A percentile compares a stretch with the other conserved stretches of the same genome.
These are phyloP conservation scores for Lepidium sativum DNA, from an alignment of 345 rosid species.

Conservation along the genomic window DNA sequence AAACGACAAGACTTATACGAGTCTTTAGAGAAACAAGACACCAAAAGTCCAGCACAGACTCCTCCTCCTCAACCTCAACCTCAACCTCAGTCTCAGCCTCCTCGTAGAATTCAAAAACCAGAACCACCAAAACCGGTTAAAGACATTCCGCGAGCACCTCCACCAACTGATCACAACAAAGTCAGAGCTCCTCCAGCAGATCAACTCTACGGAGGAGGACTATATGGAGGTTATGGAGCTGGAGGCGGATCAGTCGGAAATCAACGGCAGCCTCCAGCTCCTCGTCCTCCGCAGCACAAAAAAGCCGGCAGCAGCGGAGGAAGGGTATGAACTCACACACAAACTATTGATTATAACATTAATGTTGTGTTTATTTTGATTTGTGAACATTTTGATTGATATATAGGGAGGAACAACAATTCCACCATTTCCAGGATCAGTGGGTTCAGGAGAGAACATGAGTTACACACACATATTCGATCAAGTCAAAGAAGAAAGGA, in stretches of 20 bases:
- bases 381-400: not conserved
- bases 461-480: conserved; percentile 30
- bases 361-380: not conserved
- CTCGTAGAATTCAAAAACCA: conserved; percentile 10
- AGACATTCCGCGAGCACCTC: not conserved
- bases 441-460: conserved; percentile 12
- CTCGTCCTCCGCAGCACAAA: conserved; percentile 8
- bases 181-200: conserved; percentile 43
- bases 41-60: not conserved
- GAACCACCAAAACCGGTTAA: conserved; percentile 13
- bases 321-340: conserved; percentile 6
- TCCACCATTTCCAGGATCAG: conserved; percentile 29
- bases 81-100: not conserved
- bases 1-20: conserved; percentile 21
- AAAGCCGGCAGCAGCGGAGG: conserved; percentile 21
- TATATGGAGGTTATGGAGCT: conserved; percentile 12
- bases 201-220: conserved; percentile 17
- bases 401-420: conserved; percentile 13
- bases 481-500: conserved; percentile 29
- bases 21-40: conserved; percentile 10
- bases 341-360: too few species aligned
- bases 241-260: conserved; percentile 17
- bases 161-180: conserved; percentile 38
- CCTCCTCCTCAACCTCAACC: conserved; percentile 5
- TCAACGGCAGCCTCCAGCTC: conserved; percentile 8